A percentile compares a stretch with the other conserved stretches of the same genome.
Conservation (phyloP, 371 early-diverging fungal genomes). For the Zopfochytrium polystomum region DNA sequence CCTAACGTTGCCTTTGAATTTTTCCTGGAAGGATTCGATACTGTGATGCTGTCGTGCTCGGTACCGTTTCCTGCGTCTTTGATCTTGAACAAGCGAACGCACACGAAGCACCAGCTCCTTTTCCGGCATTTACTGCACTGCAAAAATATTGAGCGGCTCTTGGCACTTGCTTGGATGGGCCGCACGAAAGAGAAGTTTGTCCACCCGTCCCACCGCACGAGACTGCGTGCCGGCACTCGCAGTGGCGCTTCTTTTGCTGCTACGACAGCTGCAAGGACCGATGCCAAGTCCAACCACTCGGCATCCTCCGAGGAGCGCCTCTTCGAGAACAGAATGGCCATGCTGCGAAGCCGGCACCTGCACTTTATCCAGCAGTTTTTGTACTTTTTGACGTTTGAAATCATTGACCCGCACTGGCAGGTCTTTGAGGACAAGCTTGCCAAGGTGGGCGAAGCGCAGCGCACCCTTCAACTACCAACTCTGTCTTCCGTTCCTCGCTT, state of each 20-base stretch:
- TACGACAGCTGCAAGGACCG: neutral
- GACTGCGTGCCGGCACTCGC: neutral
- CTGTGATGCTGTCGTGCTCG: conserved; percentile 69
- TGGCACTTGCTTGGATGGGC: conserved; percentile 71
- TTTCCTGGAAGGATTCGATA: conserved; percentile 62
- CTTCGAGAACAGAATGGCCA: conserved; percentile 52
- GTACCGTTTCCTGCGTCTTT: conserved; percentile 86
- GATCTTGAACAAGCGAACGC: conserved; percentile 74
- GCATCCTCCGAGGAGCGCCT: neutral
- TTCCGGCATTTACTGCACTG: conserved; percentile 84
- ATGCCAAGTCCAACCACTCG: neutral
- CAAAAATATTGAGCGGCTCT: conserved; percentile 77
- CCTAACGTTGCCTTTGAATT: neutral
- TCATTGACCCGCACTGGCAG: conserved; percentile 84
- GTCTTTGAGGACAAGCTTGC: conserved; percentile 56
- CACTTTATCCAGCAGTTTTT: conserved; percentile 83
- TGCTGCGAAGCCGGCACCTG: conserved; percentile 75
- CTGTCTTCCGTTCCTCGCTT: conserved; percentile 3
- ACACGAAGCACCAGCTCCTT: conserved; percentile 86
- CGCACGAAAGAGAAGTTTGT: conserved; percentile 26
- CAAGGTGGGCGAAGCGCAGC: conserved; percentile 33
- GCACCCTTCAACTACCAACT: conserved; percentile 6
- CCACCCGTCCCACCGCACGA: neutral
- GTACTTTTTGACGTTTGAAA: conserved; percentile 81
- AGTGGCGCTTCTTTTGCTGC: neutral